These are phyloP conservation scores for Aristolochia contorta DNA, from an alignment of 164 flowering plant genomes.

Conservation along the genomic window DNA sequence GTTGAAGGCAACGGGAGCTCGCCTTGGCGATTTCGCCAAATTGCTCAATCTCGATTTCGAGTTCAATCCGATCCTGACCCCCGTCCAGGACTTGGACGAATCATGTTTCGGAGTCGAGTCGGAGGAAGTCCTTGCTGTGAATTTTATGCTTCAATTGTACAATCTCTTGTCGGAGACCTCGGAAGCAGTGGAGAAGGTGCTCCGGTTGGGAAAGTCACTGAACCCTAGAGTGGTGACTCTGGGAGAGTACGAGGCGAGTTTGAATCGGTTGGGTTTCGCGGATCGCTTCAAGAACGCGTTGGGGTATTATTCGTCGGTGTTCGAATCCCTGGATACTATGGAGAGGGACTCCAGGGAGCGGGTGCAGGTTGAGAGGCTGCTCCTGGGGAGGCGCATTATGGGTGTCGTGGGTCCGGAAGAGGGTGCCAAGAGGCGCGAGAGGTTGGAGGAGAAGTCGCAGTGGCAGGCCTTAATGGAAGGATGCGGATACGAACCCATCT, in stretches of 20 bases:
- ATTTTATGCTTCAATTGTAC: conserved; percentile 84
- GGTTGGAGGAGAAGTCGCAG: conserved; percentile 59
- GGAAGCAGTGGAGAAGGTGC: conserved; percentile 34
- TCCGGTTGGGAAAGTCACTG: conserved; percentile 55
- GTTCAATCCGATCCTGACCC: conserved; percentile 59
- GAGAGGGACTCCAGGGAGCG: conserved; percentile 54
- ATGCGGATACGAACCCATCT: conserved; percentile 53
- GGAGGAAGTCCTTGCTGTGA: conserved; percentile 65
- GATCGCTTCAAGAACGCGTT: conserved; percentile 57
- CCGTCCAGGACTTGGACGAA: conserved; percentile 43
- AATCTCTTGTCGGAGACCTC: conserved; percentile 54
- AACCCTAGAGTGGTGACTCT: conserved; percentile 64
- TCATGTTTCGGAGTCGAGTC: conserved; percentile 50
- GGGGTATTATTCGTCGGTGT: conserved; percentile 59
- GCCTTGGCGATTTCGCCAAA: conserved; percentile 66
- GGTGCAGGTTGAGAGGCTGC: conserved; percentile 40
- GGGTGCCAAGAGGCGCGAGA: conserved; percentile 27
- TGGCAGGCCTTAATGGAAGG: conserved; percentile 65
- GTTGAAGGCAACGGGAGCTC: conserved; percentile 58
- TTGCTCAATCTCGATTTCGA: conserved; percentile 63
- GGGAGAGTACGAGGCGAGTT: conserved; percentile 70
- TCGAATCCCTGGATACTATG: conserved; percentile 75
- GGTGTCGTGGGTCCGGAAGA: conserved; percentile 42
- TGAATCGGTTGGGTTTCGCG: conserved; percentile 46
- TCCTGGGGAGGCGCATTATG: conserved; percentile 55